Conservation (phyloP, 2,329 filamentous ascomycete species). For the Capronia americana region DNA sequence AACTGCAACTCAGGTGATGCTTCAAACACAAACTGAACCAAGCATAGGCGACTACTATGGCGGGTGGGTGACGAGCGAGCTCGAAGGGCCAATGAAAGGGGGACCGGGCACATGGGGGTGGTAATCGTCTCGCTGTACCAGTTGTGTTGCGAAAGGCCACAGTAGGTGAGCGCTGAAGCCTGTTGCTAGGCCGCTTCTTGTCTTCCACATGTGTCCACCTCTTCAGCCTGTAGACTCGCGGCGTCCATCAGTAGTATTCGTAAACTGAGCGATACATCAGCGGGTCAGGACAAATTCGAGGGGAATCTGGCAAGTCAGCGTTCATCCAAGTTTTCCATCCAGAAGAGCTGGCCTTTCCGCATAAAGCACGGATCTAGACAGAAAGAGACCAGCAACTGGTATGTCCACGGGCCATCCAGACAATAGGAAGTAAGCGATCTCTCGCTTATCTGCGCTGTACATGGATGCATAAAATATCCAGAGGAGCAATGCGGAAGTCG, state of each 20-base stretch:
- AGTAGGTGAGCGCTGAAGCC: neutral
- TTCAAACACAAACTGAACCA: slow-evolving; percentile 45
- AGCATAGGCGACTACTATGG: slow-evolving; percentile 63
- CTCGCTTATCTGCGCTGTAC: neutral
- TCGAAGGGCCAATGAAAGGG: slow-evolving; percentile 60
- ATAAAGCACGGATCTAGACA: neutral
- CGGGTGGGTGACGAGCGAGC: slow-evolving; percentile 67
- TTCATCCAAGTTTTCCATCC: neutral
- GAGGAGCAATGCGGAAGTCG: slow-evolving; percentile 6
- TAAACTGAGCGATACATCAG: neutral
- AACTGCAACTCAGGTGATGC: neutral
- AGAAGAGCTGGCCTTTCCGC: neutral
- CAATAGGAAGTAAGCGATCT: neutral
- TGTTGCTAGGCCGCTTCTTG: neutral
- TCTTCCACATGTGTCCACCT: neutral
- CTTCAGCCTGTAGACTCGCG: neutral
- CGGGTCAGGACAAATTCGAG: neutral
- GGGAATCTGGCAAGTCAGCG: neutral
- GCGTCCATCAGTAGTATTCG: neutral
- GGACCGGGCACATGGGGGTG: slow-evolving; percentile 49
- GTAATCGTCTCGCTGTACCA: slow-evolving; percentile 24
- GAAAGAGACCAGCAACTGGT: neutral
- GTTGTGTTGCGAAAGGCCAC: neutral
- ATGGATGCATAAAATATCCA: neutral
- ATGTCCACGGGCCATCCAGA: neutral